Evolutionary conservation across 495 filamentous ascomycete species (phyloP).

Genomic region (Podospora pseudopauciseta): DNA sequence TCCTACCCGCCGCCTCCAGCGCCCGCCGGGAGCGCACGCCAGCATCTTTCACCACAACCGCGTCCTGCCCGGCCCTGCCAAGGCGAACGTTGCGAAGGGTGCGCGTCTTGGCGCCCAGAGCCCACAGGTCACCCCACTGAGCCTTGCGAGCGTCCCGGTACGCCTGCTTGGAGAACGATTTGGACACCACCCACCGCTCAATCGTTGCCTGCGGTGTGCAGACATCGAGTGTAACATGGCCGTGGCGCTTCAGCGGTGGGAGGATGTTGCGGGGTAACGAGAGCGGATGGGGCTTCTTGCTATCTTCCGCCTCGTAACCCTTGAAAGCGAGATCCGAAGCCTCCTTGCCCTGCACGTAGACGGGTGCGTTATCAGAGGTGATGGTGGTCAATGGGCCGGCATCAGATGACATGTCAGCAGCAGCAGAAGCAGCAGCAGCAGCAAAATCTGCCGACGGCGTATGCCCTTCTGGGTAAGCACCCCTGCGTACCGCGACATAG

Average conservation of each 20-base stretch:
- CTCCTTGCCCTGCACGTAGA: constrained; percentile 25
- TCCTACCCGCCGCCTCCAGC: constrained; percentile 24
- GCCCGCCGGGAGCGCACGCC: constrained; percentile 39
- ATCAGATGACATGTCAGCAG: constrained; percentile 6
- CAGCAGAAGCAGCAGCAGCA: background rate
- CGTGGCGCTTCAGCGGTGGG: constrained; percentile 77
- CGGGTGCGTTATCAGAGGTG: background rate
- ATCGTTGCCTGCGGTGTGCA: constrained; percentile 82
- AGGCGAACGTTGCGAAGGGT: constrained; percentile 58
- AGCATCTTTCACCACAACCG: constrained; percentile 31
- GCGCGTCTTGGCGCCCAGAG: constrained; percentile 86
- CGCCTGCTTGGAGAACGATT: constrained; percentile 70
- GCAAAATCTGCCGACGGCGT: constrained; percentile 17
- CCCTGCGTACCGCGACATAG: constrained; percentile 83
- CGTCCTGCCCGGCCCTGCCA: constrained; percentile 40
- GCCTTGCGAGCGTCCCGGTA: constrained; percentile 91
- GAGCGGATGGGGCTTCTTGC: constrained; percentile 51
- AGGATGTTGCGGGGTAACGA: constrained; percentile 75
- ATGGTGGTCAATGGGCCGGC: constrained; percentile 9
- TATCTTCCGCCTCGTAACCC: constrained; percentile 37
- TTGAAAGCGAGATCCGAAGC: constrained; percentile 36
- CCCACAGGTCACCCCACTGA: constrained; percentile 92
- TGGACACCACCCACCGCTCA: constrained; percentile 92
- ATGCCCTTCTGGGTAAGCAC: constrained; percentile 41
- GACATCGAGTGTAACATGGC: constrained; percentile 84